These are phyloP conservation scores for Pythium aphanidermatum DNA, from an alignment of 352 stramenopile species.

Conservation along the genomic window DNA sequence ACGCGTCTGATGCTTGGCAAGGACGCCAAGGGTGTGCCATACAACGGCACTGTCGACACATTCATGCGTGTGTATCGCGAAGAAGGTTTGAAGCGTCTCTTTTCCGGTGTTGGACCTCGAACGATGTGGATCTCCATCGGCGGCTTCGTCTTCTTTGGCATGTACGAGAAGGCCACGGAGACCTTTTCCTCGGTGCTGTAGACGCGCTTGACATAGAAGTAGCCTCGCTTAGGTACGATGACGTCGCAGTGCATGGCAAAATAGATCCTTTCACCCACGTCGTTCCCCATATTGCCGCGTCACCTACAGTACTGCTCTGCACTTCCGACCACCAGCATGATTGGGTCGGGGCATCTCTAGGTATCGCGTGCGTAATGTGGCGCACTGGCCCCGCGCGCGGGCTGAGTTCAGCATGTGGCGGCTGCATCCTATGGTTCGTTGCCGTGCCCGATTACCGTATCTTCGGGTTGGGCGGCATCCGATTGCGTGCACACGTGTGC, in stretches of 20 bases:
- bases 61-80: slow-evolving; percentile 88
- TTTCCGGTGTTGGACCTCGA: slow-evolving; percentile 92
- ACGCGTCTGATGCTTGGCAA: slow-evolving; percentile 98
- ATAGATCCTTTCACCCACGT: too few relatives aligned
- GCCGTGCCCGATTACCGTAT: not conserved
- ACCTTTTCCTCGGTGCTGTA: slow-evolving; percentile 60
- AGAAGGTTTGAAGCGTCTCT: slow-evolving; percentile 89
- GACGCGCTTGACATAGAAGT: not conserved
- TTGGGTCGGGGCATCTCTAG: not conserved
- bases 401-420: not conserved
- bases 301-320: not conserved
- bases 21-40: slow-evolving; percentile 90
- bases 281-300: too few relatives aligned
- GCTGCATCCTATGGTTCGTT: not conserved
- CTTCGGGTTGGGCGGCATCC: not conserved
- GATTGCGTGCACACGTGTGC: too few relatives aligned
- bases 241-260: slow-evolving; percentile 7
- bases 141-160: slow-evolving; percentile 99
- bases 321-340: slow-evolving; percentile 3
- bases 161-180: slow-evolving; percentile 93
- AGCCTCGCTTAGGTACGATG: slow-evolving; percentile 15
- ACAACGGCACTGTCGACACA: slow-evolving; percentile 89
- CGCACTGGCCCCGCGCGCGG: slow-evolving; percentile 3
- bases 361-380: slow-evolving; percentile 12
- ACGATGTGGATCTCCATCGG: slow-evolving; percentile 99